Evolutionary conservation across 2,329 filamentous ascomycete genomes (phyloP).

Genomic region (Pseudogymnoascus sp.): DNA sequence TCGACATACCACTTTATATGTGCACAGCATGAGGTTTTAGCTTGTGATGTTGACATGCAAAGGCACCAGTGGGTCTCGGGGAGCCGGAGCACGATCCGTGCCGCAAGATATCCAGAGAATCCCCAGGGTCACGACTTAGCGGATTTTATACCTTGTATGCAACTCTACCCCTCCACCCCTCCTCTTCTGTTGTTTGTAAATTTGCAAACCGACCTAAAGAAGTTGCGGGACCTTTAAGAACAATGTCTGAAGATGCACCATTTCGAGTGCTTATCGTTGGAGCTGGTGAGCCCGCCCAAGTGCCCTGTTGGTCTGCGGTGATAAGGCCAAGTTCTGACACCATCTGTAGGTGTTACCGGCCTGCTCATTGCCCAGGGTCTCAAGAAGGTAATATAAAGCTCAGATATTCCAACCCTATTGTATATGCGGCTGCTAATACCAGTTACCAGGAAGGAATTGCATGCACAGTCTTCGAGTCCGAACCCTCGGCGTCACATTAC

Average conservation of each 20-base stretch:
- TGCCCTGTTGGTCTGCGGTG: not conserved
- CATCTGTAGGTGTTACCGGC: conserved; percentile 32
- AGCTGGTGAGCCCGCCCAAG: conserved; percentile 13
- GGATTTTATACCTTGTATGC: not conserved
- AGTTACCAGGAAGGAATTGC: conserved; percentile 3
- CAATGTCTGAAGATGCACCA: conserved; percentile 13
- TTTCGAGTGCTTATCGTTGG: conserved; percentile 19
- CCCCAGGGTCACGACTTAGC: not conserved
- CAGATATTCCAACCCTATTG: not conserved
- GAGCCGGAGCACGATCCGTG: not conserved
- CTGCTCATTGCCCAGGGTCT: conserved; percentile 35
- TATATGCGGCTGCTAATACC: not conserved
- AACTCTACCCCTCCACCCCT: not conserved
- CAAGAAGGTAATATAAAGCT: conserved; percentile 28
- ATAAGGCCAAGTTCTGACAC: not conserved
- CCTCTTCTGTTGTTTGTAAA: not conserved
- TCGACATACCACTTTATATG: not conserved
- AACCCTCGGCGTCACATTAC: not conserved
- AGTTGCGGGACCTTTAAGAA: not conserved
- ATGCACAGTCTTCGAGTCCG: conserved; percentile 14
- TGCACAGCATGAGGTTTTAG: not conserved
- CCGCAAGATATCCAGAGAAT: not conserved
- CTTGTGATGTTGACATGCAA: not conserved
- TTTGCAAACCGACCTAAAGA: not conserved
- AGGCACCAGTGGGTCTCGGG: not conserved